A percentile compares a stretch with the other conserved stretches of the same genome.
Conservation (phyloP, 495 filamentous ascomycete genomes). For the Massariosphaeria phaeospora region DNA sequence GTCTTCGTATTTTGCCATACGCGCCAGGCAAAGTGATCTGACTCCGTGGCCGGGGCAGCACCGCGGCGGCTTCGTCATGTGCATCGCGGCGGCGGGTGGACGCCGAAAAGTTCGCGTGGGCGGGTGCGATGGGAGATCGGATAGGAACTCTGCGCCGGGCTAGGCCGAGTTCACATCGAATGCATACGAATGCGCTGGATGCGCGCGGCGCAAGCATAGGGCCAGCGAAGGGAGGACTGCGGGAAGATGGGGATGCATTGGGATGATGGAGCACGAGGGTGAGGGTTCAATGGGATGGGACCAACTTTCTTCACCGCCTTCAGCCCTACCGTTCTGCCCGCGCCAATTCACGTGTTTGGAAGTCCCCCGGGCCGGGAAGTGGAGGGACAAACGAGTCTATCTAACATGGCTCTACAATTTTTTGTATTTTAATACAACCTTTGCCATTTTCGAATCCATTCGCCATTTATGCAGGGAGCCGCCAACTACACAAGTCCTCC, state of each 20-base stretch:
- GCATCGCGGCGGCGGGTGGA: slow-evolving; percentile 10
- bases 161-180: slow-evolving; percentile 26
- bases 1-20: slow-evolving; percentile 14
- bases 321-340: slow-evolving; percentile 3
- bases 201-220: slow-evolving; percentile 32
- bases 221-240: not conserved
- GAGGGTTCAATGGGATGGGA: not conserved
- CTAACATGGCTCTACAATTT: too few species aligned
- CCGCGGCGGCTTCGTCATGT: slow-evolving; percentile 1
- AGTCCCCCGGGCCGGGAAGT: not conserved
- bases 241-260: not conserved
- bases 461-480: slow-evolving; percentile 17
- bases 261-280: slow-evolving; percentile 1
- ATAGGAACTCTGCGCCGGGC: not conserved
- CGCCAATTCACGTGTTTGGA: slow-evolving; percentile 27
- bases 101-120: slow-evolving; percentile 20
- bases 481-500: slow-evolving; percentile 46
- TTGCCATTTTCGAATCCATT: not conserved
- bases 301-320: slow-evolving; percentile 22
- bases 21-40: slow-evolving; percentile 5
- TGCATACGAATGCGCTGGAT: slow-evolving; percentile 31
- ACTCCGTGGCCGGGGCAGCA: not conserved
- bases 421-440: too few species aligned
- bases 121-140: not conserved
- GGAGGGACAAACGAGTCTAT: not conserved